Percentiles rank a stretch among this genome's conserved stretches.
Conservation (phyloP, 2,329 filamentous ascomycete genomes). For the Pseudogymnoascus sp. region DNA sequence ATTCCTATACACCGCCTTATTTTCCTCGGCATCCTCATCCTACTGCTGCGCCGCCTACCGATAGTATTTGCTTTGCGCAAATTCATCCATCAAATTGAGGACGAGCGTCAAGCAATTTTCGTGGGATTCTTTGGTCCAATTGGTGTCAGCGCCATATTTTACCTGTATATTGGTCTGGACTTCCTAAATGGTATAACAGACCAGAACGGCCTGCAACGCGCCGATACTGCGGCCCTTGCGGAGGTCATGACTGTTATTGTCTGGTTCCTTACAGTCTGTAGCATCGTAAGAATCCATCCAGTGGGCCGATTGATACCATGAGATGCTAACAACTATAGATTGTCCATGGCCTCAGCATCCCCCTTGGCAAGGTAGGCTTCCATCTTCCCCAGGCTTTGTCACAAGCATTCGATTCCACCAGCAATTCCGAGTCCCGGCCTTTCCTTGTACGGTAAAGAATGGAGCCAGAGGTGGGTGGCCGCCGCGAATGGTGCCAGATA, state of each 20-base stretch:
- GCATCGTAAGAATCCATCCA: slow-evolving; percentile 61
- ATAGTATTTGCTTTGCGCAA: slow-evolving; percentile 66
- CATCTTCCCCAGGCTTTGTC: too few relatives aligned
- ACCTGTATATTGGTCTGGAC: slow-evolving; percentile 72
- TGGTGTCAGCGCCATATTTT: slow-evolving; percentile 83
- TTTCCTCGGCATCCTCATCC: slow-evolving; percentile 61
- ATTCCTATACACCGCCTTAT: slow-evolving; percentile 66
- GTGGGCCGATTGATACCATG: neutral
- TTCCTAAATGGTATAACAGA: slow-evolving; percentile 61
- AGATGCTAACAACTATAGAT: slow-evolving; percentile 9
- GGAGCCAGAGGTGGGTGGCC: neutral
- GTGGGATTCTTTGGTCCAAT: slow-evolving; percentile 92
- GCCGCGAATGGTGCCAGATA: neutral
- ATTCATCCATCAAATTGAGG: slow-evolving; percentile 70
- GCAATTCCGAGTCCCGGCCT: too few relatives aligned
- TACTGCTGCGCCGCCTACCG: slow-evolving; percentile 58
- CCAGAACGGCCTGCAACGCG: slow-evolving; percentile 49
- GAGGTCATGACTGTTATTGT: slow-evolving; percentile 66
- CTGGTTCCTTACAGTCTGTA: slow-evolving; percentile 80
- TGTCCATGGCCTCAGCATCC: slow-evolving; percentile 15
- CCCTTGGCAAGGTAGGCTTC: slow-evolving; percentile 5
- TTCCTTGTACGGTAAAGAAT: neutral
- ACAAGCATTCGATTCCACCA: neutral
- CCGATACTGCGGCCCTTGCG: slow-evolving; percentile 56
- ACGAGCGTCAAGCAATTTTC: slow-evolving; percentile 67